Base-by-base conservation (phyloP, 2,329 filamentous ascomycete species). In the Thielaviopsis populi region DNA sequence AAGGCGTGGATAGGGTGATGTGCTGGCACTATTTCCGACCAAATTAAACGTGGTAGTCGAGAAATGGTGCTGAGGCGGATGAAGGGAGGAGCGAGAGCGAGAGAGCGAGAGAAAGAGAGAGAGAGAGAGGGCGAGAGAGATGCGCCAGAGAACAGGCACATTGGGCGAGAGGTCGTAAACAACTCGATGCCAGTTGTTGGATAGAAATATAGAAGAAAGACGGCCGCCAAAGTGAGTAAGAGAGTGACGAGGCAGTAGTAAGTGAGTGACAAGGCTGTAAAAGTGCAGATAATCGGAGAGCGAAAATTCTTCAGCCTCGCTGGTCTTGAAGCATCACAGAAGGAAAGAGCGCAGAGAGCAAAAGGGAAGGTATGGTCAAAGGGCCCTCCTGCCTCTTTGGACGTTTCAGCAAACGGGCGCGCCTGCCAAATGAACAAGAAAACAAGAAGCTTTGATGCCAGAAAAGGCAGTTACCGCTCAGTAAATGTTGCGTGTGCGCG, bases 331-430 rank as follows among this genome's bases (percentile, higher is more conserved):
- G 10, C 8, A 13, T 19, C 27, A 48, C n/a, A 24, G 42, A 41
- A 46, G 46, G 41, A 41, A 46, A 61, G 41, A 48, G 30, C n/a
- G 22, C 11, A n/a, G 33, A 62, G 17, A 3, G 27, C 19, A 48
- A 30, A 27, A 24, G 15, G 42, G 42, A 62, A 40, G 17, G 13
- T 8, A 62, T 24, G 17, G 13, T 13, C 30, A 33, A 48, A 61
- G 42, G 58, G 58, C 43, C 58, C 58, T 60, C 58, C 58, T 50
- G 46, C 46, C 46, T 11, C 46, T 27, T 50, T 27, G 46, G 46
- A 27, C 19, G 46, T 50, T 50, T 60, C 40, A 60, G 58, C 58
- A 60, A 60, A 27, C 58, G 15, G 41, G 30, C 58, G 33, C 19
- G 58, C 30, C 58, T n/a, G n/a, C 58, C 58, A 60, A 42, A 27